Evolutionary conservation across 148 eudicot genomes (phyloP).

Genomic region (Fagopyrum homotropicum): DNA sequence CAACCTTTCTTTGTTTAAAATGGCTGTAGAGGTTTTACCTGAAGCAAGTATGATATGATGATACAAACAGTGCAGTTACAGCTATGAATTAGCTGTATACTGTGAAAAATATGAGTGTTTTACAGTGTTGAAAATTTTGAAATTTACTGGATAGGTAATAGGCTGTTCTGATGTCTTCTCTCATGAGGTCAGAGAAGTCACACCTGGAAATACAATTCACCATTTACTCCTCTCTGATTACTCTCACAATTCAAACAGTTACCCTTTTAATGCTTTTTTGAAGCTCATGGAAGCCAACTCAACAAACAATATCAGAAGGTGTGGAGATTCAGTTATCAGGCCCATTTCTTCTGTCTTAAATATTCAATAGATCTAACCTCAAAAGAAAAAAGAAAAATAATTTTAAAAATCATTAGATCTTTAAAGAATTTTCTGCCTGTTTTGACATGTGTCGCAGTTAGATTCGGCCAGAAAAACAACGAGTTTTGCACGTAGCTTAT

Average conservation of each 20-base stretch:
- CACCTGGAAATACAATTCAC: constrained; percentile 3
- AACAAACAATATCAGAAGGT: constrained; percentile 2
- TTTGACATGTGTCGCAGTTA: not conserved
- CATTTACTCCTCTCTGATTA: constrained; percentile 13
- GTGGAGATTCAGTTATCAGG: not conserved
- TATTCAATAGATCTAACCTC: not conserved
- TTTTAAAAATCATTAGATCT: no score
- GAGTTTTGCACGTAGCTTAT: no score
- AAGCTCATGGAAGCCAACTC: constrained; percentile 11
- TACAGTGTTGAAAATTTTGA: not conserved
- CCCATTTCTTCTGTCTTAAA: not conserved
- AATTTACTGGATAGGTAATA: not conserved
- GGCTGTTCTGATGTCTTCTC: not conserved
- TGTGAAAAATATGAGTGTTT: not conserved
- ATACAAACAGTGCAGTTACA: not conserved
- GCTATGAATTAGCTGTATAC: constrained; percentile 4
- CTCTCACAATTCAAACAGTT: constrained; percentile 8
- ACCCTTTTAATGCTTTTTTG: constrained; percentile 7
- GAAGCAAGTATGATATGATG: not conserved
- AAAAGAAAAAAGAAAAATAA: no score
- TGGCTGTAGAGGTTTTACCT: not conserved
- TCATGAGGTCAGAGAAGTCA: constrained; percentile 1
- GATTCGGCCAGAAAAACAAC: not conserved
- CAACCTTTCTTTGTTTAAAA: not conserved
- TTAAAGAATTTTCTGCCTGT: not conserved